Evolutionary conservation across 1,284 basidiomycete genomes (phyloP), one percentile per base, ranked within the genome.

Genomic region (Rhodotorula mucilaginosa): DNA sequence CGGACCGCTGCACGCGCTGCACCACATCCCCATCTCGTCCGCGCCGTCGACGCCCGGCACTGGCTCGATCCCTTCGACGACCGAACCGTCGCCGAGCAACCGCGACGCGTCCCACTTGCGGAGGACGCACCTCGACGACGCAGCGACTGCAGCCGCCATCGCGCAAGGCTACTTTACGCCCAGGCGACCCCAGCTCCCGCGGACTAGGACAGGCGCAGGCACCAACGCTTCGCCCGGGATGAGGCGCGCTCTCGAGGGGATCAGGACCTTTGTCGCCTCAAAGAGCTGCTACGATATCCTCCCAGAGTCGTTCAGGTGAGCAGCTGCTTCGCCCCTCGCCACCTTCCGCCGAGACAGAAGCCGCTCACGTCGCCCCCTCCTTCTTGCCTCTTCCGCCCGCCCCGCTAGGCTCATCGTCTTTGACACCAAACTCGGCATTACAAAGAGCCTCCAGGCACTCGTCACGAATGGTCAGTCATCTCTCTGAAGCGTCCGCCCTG

Each of bases 391-490:
- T 29, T 21, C n/a, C 18, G n/a, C 10, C 44, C 26, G 26, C 26
- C 26, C 26, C 26, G 26, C 26, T 61, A 68, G 97, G 75, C 86
- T 99, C 77, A 97, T 99, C 79, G 93, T 98, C 26, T 87, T 99
- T 66, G 97, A 99, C 82, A 93, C 90, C 64, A 91, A 93, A 81
- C 86, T 97, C 77, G 93, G 91, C 80, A 93, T 97, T 62, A 94
- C 93, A 84, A 93, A 93, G 81, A 93, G 93, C 16, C 82, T 97
- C 21, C 90, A 92, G 75, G 95, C 92, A 77, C 87, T 97, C 69
- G 84, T 96, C 44, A 85, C 90, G 69, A 96, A 95, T 81, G 92
- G 93, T 92, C 61, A 67, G 84, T 81, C 70, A 13, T 44, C 44
- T 48, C 26, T 47, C 23, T 48, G 29, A 16, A 31, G 39, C 39